Conservation (phyloP, 1,284 basidiomycete genomes). For the Naganishia sp. region DNA sequence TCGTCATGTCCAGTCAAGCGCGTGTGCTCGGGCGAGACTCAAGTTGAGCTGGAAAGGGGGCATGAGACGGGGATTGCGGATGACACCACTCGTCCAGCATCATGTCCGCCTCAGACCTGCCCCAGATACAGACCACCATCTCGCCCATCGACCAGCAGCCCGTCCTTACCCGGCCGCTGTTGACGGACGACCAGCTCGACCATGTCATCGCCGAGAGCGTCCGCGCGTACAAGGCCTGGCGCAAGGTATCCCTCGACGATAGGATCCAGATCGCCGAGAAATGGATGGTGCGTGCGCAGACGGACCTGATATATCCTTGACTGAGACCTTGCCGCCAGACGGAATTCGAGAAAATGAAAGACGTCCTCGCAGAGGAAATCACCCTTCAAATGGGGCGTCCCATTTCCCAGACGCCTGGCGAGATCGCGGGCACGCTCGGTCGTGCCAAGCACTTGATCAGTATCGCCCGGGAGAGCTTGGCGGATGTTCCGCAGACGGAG, state of each 20-base stretch:
- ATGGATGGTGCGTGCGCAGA: slow-evolving; percentile 65
- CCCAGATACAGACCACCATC: slow-evolving; percentile 56
- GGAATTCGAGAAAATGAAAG: slow-evolving; percentile 69
- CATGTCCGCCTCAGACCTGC: slow-evolving; percentile 11
- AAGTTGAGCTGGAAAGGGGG: no score
- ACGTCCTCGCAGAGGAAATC: slow-evolving; percentile 73
- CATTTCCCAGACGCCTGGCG: slow-evolving; percentile 71
- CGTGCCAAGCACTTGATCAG: slow-evolving; percentile 80
- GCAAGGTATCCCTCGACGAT: slow-evolving; percentile 65
- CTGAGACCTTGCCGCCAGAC: slow-evolving; percentile 56
- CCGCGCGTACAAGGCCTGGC: slow-evolving; percentile 73
- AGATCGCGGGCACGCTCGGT: slow-evolving; percentile 77
- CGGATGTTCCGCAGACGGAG: slow-evolving; percentile 71
- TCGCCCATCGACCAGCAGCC: slow-evolving; percentile 57
- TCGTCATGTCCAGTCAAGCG: neutral
- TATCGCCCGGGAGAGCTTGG: slow-evolving; percentile 74
- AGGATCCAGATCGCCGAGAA: slow-evolving; percentile 70
- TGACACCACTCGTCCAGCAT: neutral
- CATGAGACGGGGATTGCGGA: no score
- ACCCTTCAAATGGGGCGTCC: slow-evolving; percentile 81
- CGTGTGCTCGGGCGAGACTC: neutral
- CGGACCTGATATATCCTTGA: neutral
- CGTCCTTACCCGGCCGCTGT: slow-evolving; percentile 53
- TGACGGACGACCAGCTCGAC: slow-evolving; percentile 61
- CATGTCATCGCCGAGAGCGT: slow-evolving; percentile 61